Percentiles rank a stretch among this genome's conserved stretches.
Evolutionary conservation across 169 alveolate genomes (phyloP).

Genomic region (Cryptosporidium parvum): DNA sequence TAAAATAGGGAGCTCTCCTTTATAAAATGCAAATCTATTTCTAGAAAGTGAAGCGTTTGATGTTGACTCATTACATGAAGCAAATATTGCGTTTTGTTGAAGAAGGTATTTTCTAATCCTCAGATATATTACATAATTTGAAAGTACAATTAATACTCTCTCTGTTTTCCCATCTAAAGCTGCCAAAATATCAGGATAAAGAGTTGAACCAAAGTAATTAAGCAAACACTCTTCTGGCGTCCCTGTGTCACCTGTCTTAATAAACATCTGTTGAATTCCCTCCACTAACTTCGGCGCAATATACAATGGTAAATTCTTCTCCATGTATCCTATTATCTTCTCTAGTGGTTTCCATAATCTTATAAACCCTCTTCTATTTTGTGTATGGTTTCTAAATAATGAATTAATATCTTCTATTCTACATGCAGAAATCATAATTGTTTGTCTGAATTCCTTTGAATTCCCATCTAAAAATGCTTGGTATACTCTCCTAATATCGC

Average conservation of each 20-base stretch:
- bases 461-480: constrained; percentile 80
- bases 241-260: constrained; percentile 34
- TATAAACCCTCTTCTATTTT: constrained; percentile 78
- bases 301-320: constrained; percentile 23
- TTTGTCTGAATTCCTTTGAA: constrained; percentile 80
- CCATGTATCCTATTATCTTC: neutral
- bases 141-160: constrained; percentile 43
- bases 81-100: constrained; percentile 71
- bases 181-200: constrained; percentile 70
- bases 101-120: constrained; percentile 53
- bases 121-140: constrained; percentile 51
- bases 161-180: constrained; percentile 61
- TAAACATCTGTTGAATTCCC: constrained; percentile 56
- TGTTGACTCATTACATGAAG: constrained; percentile 69
- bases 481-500: constrained; percentile 81
- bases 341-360: constrained; percentile 70
- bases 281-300: constrained; percentile 41
- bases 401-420: constrained; percentile 53
- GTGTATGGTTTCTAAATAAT: constrained; percentile 56
- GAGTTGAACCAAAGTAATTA: constrained; percentile 11
- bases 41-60: constrained; percentile 69
- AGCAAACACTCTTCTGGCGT: constrained; percentile 40
- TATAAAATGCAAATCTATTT: constrained; percentile 71
- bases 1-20: constrained; percentile 76
- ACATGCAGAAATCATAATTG: constrained; percentile 59